Conservation (phyloP, 2,329 filamentous ascomycete species). For the Hymenoscyphus linearis region DNA sequence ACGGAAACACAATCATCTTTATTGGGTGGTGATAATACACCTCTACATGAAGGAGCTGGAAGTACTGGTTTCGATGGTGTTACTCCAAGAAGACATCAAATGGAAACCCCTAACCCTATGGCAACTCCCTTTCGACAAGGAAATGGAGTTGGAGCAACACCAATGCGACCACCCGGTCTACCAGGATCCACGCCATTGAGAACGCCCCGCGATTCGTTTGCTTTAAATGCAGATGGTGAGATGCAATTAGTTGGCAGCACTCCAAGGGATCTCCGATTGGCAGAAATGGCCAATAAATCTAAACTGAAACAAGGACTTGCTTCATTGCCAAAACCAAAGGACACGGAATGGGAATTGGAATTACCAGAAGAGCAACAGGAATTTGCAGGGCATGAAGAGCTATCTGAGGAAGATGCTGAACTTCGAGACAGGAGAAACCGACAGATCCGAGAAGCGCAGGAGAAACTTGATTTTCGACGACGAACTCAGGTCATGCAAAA, state of each 20-base stretch:
- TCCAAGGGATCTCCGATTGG: constrained; percentile 67
- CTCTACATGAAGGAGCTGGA: constrained; percentile 71
- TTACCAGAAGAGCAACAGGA: constrained; percentile 78
- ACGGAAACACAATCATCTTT: constrained; percentile 93
- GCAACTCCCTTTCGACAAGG: constrained; percentile 73
- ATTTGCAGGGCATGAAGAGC: constrained; percentile 41
- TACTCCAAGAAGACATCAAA: constrained; percentile 70
- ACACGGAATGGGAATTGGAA: constrained; percentile 91
- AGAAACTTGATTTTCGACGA: constrained; percentile 67
- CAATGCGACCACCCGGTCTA: constrained; percentile 50
- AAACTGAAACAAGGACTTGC: constrained; percentile 70
- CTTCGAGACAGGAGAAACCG: constrained; percentile 75
- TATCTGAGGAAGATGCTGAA: constrained; percentile 56
- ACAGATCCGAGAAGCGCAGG: constrained; percentile 65
- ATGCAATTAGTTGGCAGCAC: constrained; percentile 68
- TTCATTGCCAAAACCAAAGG: constrained; percentile 84
- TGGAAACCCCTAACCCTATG: constrained; percentile 92
- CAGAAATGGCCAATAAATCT: constrained; percentile 62
- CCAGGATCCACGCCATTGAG: constrained; percentile 78
- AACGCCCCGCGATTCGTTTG: constrained; percentile 82
- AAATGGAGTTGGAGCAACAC: constrained; percentile 63
- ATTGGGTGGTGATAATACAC: constrained; percentile 89
- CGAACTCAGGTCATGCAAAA: constrained; percentile 90
- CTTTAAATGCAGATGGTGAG: constrained; percentile 66
- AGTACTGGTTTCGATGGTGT: constrained; percentile 88